Percentiles rank a stretch among this genome's conserved stretches.
phyloP scores from a whole-genome alignment of 306 rosid genomes.

The Casuarina equisetifolia region DNA sequence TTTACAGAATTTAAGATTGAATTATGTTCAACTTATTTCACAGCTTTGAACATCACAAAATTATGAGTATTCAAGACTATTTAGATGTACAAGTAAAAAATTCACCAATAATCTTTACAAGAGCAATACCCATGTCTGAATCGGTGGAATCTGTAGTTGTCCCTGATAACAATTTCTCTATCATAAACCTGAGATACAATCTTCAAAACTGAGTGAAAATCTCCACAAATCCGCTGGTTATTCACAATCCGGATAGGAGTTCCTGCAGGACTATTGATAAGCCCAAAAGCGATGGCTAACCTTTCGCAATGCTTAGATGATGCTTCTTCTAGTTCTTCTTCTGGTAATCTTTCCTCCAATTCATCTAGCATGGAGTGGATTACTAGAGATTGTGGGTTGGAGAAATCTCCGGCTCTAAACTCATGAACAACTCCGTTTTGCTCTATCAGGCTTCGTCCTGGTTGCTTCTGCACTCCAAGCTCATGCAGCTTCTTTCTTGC shows the following conservation, averaged over 20 bases:
- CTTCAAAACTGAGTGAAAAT: constrained; percentile 30
- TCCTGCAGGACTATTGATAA: background rate
- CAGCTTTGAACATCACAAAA: no score
- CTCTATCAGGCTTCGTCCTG: constrained; percentile 28
- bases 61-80: no score
- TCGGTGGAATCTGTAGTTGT: constrained; percentile 24
- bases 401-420: constrained; percentile 34
- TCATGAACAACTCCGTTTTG: constrained; percentile 15
- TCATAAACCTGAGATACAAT: constrained; percentile 16
- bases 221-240: constrained; percentile 28
- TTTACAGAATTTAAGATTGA: no score
- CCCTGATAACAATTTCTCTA: constrained; percentile 25
- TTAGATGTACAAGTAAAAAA: no score
- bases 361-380: constrained; percentile 24
- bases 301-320: constrained; percentile 26
- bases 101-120: constrained; percentile 32
- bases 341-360: constrained; percentile 11
- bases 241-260: constrained; percentile 27
- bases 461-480: constrained; percentile 29
- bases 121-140: constrained; percentile 18
- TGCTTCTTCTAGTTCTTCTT: constrained; percentile 10
- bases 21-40: no score
- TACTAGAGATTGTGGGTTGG: constrained; percentile 13
- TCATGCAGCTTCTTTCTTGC: constrained; percentile 27
- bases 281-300: constrained; percentile 25